phyloP scores from a whole-genome alignment of 1,284 basidiomycete species.

The Ustilago loliicola region DNA sequence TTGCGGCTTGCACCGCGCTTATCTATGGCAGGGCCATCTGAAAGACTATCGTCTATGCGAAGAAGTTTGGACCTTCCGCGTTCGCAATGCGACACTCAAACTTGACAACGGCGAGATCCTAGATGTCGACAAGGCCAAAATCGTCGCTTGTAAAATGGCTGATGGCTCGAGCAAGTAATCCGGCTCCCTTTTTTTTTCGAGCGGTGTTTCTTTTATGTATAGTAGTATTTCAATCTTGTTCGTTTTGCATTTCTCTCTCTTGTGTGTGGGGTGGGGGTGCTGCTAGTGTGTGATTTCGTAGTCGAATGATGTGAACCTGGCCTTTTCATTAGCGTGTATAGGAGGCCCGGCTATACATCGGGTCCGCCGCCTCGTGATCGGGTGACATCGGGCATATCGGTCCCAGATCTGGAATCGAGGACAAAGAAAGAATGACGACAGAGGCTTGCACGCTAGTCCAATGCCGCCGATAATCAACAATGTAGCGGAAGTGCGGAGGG shows the following conservation, averaged over 20 bases:
- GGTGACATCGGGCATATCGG: too few relatives aligned
- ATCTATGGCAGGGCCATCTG: slow-evolving; percentile 67
- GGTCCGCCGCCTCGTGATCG: too few relatives aligned
- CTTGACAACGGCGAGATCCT: slow-evolving; percentile 67
- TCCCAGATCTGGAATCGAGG: too few relatives aligned
- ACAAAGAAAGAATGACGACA: too few relatives aligned
- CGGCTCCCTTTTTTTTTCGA: not conserved
- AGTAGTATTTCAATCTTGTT: not conserved
- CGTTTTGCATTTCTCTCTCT: not conserved
- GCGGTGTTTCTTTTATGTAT: not conserved
- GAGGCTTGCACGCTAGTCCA: too few relatives aligned
- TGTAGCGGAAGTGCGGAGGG: not conserved
- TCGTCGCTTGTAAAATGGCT: slow-evolving; percentile 70
- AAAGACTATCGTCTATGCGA: slow-evolving; percentile 68
- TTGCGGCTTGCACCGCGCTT: too few relatives aligned
- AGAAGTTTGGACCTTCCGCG: slow-evolving; percentile 70
- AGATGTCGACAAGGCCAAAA: slow-evolving; percentile 65
- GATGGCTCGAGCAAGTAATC: slow-evolving; percentile 41
- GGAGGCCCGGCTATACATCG: too few relatives aligned
- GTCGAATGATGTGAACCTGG: too few relatives aligned
- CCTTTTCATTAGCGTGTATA: too few relatives aligned
- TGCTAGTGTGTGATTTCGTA: too few relatives aligned
- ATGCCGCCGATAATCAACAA: too few relatives aligned
- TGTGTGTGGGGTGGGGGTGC: too few relatives aligned
- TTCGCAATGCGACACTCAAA: slow-evolving; percentile 67